Evolutionary conservation across 2,329 filamentous ascomycete genomes (phyloP).

Genomic region (Scedosporium dehoogii): DNA sequence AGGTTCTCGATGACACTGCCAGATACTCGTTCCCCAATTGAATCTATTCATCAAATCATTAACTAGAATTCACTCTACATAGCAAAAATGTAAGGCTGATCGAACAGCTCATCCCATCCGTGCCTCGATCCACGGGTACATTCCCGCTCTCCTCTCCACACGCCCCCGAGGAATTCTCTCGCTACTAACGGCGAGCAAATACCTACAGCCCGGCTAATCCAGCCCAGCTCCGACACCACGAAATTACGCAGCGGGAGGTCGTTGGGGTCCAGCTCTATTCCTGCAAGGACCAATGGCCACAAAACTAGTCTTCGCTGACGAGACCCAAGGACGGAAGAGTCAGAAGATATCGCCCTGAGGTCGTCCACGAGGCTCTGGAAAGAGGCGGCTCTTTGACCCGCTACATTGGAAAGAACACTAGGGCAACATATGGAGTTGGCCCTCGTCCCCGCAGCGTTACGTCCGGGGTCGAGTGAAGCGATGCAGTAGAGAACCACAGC

Average conservation of each 20-base stretch:
- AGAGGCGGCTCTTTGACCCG: background rate
- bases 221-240: background rate
- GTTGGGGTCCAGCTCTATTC: background rate
- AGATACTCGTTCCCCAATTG: too few relatives aligned
- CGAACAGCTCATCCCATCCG: background rate
- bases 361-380: background rate
- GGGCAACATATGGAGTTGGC: background rate
- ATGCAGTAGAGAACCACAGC: background rate
- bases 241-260: background rate
- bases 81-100: background rate
- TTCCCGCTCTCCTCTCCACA: background rate
- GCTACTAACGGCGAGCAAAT: background rate
- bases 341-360: background rate
- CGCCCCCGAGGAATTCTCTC: background rate
- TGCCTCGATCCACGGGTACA: background rate
- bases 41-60: too few relatives aligned
- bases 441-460: background rate
- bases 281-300: background rate
- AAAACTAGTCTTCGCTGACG: background rate
- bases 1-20: too few relatives aligned
- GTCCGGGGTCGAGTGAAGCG: background rate
- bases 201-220: background rate
- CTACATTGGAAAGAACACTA: background rate
- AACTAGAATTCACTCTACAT: too few relatives aligned
- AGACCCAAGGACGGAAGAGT: background rate